Percentiles rank a stretch among this genome's conserved stretches.
Evolutionary conservation across 2,329 filamentous ascomycete species (phyloP).

Genomic region (Sclerotinia nivalis): DNA sequence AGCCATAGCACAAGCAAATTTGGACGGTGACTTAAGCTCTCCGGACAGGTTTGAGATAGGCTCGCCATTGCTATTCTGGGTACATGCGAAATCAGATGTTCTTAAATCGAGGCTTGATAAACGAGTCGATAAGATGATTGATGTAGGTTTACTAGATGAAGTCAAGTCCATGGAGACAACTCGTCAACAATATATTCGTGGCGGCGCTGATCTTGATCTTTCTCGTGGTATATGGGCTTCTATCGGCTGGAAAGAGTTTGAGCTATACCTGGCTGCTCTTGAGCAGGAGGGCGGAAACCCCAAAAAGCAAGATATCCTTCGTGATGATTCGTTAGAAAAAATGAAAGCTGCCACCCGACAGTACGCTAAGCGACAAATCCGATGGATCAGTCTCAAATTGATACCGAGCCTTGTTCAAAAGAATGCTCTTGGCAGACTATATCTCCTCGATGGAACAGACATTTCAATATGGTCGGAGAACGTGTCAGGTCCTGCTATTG

Average conservation of each 20-base stretch:
- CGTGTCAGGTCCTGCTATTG: slow-evolving; percentile 66
- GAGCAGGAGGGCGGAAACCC: slow-evolving; percentile 37
- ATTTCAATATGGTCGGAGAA: slow-evolving; percentile 58
- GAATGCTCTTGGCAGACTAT: slow-evolving; percentile 60
- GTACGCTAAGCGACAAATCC: slow-evolving; percentile 81
- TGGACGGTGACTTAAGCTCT: not conserved
- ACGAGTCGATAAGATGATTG: slow-evolving; percentile 83
- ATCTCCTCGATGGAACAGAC: slow-evolving; percentile 79
- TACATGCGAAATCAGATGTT: slow-evolving; percentile 69
- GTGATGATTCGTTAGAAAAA: slow-evolving; percentile 63
- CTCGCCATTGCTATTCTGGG: slow-evolving; percentile 71
- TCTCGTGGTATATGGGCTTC: slow-evolving; percentile 92
- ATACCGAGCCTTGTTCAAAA: slow-evolving; percentile 64
- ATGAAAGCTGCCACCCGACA: slow-evolving; percentile 83
- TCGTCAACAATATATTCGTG: slow-evolving; percentile 46
- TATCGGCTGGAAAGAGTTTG: slow-evolving; percentile 93
- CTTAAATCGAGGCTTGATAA: slow-evolving; percentile 71
- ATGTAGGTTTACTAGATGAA: slow-evolving; percentile 63
- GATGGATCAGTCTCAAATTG: slow-evolving; percentile 85
- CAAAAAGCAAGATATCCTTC: slow-evolving; percentile 55
- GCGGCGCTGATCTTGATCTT: slow-evolving; percentile 63
- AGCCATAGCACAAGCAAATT: slow-evolving; percentile 39
- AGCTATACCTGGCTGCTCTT: slow-evolving; percentile 63
- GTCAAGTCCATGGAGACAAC: slow-evolving; percentile 55
- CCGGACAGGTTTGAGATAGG: not conserved